These are phyloP conservation scores for Rhodosporidiobolus odoratus DNA, from an alignment of 768 basidiomycete genomes.

Conservation along the genomic window DNA sequence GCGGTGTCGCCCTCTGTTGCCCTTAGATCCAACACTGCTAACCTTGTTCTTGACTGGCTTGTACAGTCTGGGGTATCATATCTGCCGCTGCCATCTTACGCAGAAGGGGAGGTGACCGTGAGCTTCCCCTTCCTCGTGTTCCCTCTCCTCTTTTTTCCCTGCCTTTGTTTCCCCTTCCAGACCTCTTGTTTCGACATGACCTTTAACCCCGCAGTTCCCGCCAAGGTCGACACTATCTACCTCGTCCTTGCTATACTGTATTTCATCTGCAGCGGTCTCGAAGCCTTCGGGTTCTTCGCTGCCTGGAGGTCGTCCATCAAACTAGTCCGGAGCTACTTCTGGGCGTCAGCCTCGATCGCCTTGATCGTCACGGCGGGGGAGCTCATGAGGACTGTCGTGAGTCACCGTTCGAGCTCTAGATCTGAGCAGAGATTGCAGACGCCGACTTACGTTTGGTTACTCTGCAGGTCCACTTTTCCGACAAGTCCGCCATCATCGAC, in stretches of 20 bases:
- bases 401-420: too few species aligned
- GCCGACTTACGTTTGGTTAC: neutral
- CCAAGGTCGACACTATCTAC: conserved; percentile 11
- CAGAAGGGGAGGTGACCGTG: neutral
- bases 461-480: conserved; percentile 12
- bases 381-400: conserved; percentile 6
- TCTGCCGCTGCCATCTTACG: conserved; percentile 4
- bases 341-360: conserved; percentile 3
- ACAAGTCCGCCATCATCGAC: conserved; percentile 17
- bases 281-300: conserved; percentile 28
- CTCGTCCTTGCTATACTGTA: conserved; percentile 28
- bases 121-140: neutral
- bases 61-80: conserved; percentile 28
- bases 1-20: neutral
- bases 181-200: too few species aligned
- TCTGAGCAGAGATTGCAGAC: neutral
- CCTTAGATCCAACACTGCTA: neutral
- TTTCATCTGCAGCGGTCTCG: conserved; percentile 23
- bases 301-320: conserved; percentile 3
- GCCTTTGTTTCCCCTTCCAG: neutral
- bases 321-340: conserved; percentile 29
- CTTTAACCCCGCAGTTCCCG: neutral
- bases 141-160: neutral
- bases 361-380: conserved; percentile 17
- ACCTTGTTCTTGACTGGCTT: neutral